Base-by-base conservation (phyloP, 257 asterid genomes). In the Primulina eburnea region DNA sequence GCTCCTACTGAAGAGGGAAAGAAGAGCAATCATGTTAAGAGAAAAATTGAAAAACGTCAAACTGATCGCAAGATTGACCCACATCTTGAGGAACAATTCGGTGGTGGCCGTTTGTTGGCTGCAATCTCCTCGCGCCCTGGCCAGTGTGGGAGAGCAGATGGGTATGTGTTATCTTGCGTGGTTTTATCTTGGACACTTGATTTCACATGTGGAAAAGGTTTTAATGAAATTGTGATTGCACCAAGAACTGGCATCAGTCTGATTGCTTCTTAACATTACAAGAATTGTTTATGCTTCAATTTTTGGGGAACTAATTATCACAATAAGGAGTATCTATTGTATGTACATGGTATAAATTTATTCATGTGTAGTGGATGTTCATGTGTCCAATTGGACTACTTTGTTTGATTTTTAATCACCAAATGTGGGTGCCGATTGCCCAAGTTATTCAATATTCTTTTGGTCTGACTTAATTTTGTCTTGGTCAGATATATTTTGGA, bases 41-140 rank as follows among this genome's bases (percentile, higher is more conserved):
- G 89, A 38, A 85, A 85, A 73, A 26, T 82, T 1, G 87, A 73
- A 50, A 80, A 74, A 64, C 89, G 87, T 32, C 85, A 76, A 57
- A 52, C 74, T 73, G 89, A 80, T 5, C 83, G 84, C 62, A 80
- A 76, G 68, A 82, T 85, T 68, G 89, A 82, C 24, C 12, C 82
- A n/a, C 89, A 82, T 66, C 76, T 85, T 60, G 89, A 84, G 82
- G 89, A 84, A 32, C 89, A 84, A 60, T 84, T 84, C 18, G 74
- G 87, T 29, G 82, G 89, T 64, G 89, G 89, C 33, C 85, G 89
- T 71, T 73, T 84, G 33, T 75, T 82, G 35, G 89, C 89, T n/a
- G 77, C 87, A 26, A 80, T 85, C 65, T 80, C 89, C 40, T 85
- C 89, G 26, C 87, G 89, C 11, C 89, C 89, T 64, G 89, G 87